These are phyloP conservation scores for Podospora fimiseda DNA, from an alignment of 495 filamentous ascomycete species.

Conservation along the genomic window DNA sequence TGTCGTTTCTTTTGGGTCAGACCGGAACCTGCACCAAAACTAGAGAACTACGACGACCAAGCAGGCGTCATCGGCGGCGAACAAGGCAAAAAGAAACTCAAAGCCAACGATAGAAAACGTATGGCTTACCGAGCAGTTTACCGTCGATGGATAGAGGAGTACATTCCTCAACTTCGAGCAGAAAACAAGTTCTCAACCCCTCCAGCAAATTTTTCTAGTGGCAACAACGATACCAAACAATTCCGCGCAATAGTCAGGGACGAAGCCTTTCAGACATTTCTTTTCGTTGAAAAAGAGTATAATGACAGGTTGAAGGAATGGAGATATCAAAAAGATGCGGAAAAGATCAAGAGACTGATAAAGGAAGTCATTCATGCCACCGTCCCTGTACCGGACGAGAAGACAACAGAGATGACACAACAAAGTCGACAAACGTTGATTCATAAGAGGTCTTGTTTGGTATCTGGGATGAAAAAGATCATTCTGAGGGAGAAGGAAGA, in stretches of 20 bases:
- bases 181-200: constrained; percentile 17
- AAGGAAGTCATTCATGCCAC: constrained; percentile 25
- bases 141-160: constrained; percentile 48
- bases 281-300: constrained; percentile 21
- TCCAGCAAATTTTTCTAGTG: too few species aligned
- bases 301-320: constrained; percentile 20
- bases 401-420: too few species aligned
- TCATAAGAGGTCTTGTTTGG: constrained; percentile 17
- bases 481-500: constrained; percentile 31
- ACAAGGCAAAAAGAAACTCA: constrained; percentile 37
- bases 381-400: too few species aligned
- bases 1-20: constrained; percentile 50
- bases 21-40: constrained; percentile 2
- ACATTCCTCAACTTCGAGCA: constrained; percentile 37
- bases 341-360: constrained; percentile 28
- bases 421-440: too few species aligned
- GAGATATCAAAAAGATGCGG: constrained; percentile 20
- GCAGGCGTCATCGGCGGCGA: constrained; percentile 18
- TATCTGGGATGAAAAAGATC: constrained; percentile 32
- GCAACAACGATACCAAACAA: constrained; percentile 5
- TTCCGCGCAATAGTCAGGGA: constrained; percentile 24
- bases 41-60: constrained; percentile 9
- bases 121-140: constrained; percentile 43
- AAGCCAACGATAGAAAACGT: constrained; percentile 45
- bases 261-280: constrained; percentile 33